Conservation (phyloP, 139 green algal species). For the Eudorina sp. region DNA sequence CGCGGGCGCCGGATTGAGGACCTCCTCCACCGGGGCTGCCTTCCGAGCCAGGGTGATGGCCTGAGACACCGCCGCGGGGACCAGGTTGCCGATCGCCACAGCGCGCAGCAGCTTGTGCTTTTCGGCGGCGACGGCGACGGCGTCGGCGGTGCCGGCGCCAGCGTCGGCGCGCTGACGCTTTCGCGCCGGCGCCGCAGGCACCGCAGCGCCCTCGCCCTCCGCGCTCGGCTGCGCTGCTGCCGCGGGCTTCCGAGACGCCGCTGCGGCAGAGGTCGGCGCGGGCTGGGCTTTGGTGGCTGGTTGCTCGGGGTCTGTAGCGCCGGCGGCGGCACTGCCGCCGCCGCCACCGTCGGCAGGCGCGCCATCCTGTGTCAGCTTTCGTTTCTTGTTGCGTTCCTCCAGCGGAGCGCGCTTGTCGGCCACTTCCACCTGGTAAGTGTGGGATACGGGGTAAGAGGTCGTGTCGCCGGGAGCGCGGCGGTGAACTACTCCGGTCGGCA, state of each 20-base stretch:
- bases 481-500: too few relatives aligned
- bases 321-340: background rate
- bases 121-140: background rate
- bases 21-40: conserved; percentile 71
- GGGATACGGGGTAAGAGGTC: background rate
- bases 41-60: conserved; percentile 63
- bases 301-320: background rate
- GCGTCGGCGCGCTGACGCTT: background rate
- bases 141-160: background rate
- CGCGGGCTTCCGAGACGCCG: background rate
- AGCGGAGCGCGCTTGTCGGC: conserved; percentile 78
- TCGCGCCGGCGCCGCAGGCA: background rate
- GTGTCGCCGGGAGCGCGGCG: background rate
- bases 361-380: background rate
- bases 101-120: conserved; percentile 85
- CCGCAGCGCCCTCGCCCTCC: background rate
- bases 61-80: conserved; percentile 30
- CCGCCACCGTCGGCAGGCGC: background rate
- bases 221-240: background rate
- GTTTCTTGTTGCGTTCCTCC: conserved; percentile 76
- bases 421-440: conserved; percentile 76
- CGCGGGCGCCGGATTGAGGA: conserved; percentile 65
- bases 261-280: background rate
- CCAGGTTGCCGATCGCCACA: conserved; percentile 83
- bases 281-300: background rate